Base-by-base conservation (phyloP, 768 basidiomycete species). In the Tephrocybe rancida region DNA sequence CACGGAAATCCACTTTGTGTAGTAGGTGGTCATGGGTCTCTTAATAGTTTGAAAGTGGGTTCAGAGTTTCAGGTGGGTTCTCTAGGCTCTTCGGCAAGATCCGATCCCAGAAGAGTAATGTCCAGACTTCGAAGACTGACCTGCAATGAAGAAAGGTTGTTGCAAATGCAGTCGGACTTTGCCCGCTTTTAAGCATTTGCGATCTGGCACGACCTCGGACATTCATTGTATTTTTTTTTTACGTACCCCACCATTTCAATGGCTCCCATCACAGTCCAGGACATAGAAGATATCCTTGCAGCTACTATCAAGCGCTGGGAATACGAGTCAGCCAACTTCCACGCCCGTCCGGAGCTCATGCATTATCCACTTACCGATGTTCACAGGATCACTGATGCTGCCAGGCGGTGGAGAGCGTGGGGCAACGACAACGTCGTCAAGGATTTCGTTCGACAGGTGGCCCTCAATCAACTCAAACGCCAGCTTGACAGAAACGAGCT, bases 391-490 rank as follows among this genome's bases (percentile, higher is more conserved):
- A 59, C 58, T 2, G 58, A 59, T 25, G 51, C 54, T 26, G 58
- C 58, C 30, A 56, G 55, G 22, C 50, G 54, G 27, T 59, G 58
- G 58, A 47, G 55, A 41, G 50, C 51, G 7, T 52, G 45, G 51
- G 58, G 58, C 13, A 50, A 30, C 24, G 58, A 59, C 41, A 35
- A n/a, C 13, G 48, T 59, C 35, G 44, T 59, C 47, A 59, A 53
- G 48, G 54, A 54, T 25, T 59, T 59, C 27, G 51, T 59, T 26
- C 51, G 58, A 48, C 54, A 59, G 27, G 48, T 59, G n/a, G 58
- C 58, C 22, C 50, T 59, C 43, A 59, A 53, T 52, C 52, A 53
- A 22, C 58, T 59, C n/a, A 49, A 47, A 35, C 58, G 54, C 14
- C 58, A 56, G 26, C 27, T 56, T 24, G 52, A 59, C 18, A 51